Base-by-base conservation (phyloP, 345 rosid species). In the Aquilaria malaccensis region DNA sequence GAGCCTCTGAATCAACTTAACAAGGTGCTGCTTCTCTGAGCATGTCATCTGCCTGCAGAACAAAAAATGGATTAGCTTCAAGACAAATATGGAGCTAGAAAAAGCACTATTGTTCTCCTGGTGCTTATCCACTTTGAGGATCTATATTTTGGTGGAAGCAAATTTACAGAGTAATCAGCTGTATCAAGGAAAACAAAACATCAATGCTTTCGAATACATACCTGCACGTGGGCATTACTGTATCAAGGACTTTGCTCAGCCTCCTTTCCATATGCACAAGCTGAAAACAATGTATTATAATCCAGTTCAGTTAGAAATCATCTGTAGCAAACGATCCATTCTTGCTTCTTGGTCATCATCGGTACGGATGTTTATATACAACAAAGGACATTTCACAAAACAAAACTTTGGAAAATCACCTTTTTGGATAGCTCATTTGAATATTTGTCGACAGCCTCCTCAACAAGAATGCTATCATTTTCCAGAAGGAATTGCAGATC, bases 221-320 rank as follows among this genome's bases (percentile, higher is more conserved):
- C 81, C 81, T 79, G 79, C 81, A 81, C 56, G 67, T 74, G 13
- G 78, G 65, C 67, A 68, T 61, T 60, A 78, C 77, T 46, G 62
- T 9, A 71, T 77, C 72, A 55, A 81, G 83, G 69, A 80, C 72
- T 58, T 76, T 72, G 70, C 81, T 88, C 9, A 85, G 80, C 52
- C 69, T 71, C 52, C 33, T 63, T 67, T 83, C 84, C 88, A 83
- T 85, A 75, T 81, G 66, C 13, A 53, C 69, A 32, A 85, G 66
- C 85, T 83, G 43, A 37, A 37, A 37, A 37, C 7, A 37, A 37
- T 37, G 7, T 37, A 4, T 37, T 37, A 9, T 22, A 37, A 37
- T 37, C 7, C 43, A 37, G 7, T 37, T 37, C 43, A 37, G 43
- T 37, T 37, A 37, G 7, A 37, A 37, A 9, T 37, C 7, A 37